phyloP scores from a whole-genome alignment of 192 early-diverging fungal genomes.

The Allomyces javanicus region DNA sequence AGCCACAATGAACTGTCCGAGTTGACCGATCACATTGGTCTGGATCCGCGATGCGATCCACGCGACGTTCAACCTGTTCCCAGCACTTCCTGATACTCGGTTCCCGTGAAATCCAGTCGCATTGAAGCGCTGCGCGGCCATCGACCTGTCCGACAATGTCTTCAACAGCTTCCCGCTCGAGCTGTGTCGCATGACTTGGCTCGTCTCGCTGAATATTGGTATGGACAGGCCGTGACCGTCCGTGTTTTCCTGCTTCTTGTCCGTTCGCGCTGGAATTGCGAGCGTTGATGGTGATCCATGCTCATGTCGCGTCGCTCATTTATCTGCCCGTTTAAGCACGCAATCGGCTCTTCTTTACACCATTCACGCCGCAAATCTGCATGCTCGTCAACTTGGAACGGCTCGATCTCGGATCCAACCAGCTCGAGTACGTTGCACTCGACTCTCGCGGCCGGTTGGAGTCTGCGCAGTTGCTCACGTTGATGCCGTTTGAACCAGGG shows the following conservation, averaged over 20 bases:
- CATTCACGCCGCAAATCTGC: slow-evolving; percentile 1
- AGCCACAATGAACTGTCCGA: neutral
- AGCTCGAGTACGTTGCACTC: slow-evolving; percentile 1
- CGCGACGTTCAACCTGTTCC: too few species aligned
- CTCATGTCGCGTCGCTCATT: neutral
- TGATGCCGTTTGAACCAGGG: neutral
- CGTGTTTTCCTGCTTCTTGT: too few species aligned
- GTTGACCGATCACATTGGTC: neutral
- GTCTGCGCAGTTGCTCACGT: too few species aligned
- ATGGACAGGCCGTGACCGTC: neutral
- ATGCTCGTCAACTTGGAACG: neutral
- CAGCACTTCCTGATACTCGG: too few species aligned
- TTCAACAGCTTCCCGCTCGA: neutral
- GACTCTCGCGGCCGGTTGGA: neutral
- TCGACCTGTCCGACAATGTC: neutral
- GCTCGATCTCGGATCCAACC: slow-evolving; percentile 1
- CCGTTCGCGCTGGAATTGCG: too few species aligned
- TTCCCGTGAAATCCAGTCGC: too few species aligned
- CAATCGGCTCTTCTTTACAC: slow-evolving; percentile 2
- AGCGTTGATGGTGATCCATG: neutral
- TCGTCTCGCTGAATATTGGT: too few species aligned
- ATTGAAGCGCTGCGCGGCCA: too few species aligned
- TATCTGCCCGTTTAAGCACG: neutral
- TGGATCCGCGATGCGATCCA: too few species aligned
- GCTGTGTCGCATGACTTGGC: neutral